Conservation (phyloP, 768 basidiomycete species). For the Trametes cubensis region DNA sequence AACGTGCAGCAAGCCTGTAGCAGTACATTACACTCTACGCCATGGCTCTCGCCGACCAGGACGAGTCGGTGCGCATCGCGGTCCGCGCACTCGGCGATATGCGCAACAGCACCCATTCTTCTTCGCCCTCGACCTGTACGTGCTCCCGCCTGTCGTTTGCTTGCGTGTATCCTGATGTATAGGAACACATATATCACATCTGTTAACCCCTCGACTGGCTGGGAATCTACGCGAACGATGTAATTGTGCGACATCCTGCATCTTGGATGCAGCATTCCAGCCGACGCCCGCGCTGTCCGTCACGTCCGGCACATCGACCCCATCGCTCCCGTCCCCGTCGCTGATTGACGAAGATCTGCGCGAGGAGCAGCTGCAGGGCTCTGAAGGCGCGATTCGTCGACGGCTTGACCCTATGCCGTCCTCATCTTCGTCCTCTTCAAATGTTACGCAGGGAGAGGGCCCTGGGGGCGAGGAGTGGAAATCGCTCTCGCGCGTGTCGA, state of each 20-base stretch:
- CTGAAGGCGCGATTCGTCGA: background rate
- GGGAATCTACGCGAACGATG: background rate
- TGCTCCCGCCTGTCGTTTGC: conserved; percentile 1
- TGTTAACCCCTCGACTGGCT: background rate
- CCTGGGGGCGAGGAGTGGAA: conserved; percentile 30
- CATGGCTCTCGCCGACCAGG: conserved; percentile 52
- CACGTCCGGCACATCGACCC: conserved; percentile 36
- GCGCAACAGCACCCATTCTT: conserved; percentile 50
- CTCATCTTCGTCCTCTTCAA: background rate
- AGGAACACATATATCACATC: too few species aligned
- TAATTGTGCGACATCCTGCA: background rate
- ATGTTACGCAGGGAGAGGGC: conserved; percentile 10
- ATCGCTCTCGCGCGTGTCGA: conserved; percentile 63
- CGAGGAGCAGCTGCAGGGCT: conserved; percentile 6
- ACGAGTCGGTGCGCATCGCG: conserved; percentile 80
- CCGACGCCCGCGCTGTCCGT: conserved; percentile 40
- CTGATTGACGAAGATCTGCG: conserved; percentile 23
- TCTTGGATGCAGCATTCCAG: conserved; percentile 35
- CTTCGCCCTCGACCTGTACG: conserved; percentile 33
- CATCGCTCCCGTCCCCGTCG: conserved; percentile 34
- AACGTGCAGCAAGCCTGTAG: background rate
- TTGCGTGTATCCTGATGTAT: background rate
- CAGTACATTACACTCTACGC: background rate
- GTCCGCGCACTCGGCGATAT: conserved; percentile 77
- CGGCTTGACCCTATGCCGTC: background rate